Evolutionary conservation across 805 yeast species (phyloP).

Genomic region (Candida ponderosae): DNA sequence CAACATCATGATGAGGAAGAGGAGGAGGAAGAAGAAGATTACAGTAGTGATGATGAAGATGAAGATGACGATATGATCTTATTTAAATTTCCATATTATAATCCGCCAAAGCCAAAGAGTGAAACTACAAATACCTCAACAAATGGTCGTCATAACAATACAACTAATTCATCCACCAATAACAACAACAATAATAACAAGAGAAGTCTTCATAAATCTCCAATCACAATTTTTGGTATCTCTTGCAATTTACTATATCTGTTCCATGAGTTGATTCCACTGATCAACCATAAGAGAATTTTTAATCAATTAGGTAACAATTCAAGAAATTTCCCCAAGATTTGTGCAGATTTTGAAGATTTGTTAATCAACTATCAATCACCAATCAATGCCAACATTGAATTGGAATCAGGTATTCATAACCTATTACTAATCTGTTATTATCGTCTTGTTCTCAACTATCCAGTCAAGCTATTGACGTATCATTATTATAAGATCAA

Average conservation of each 20-base stretch:
- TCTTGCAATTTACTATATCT: constrained; percentile 22
- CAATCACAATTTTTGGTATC: constrained; percentile 10
- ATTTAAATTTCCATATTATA: not conserved
- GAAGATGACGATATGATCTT: constrained; percentile 1
- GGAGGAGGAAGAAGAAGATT: constrained; percentile 1
- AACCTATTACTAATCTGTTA: constrained; percentile 10
- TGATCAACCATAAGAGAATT: constrained; percentile 37
- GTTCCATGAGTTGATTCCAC: constrained; percentile 29
- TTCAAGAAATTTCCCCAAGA: constrained; percentile 39
- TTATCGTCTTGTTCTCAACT: constrained; percentile 15
- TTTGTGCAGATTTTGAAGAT: constrained; percentile 40
- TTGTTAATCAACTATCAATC: constrained; percentile 19
- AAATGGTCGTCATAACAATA: too few species aligned
- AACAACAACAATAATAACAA: not conserved
- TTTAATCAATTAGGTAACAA: constrained; percentile 26
- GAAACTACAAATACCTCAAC: too few species aligned
- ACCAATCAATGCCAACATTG: constrained; percentile 2
- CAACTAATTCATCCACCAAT: not conserved
- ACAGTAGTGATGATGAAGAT: not conserved
- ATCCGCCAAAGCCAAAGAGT: not conserved
- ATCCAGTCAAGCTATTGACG: constrained; percentile 9
- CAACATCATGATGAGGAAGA: constrained; percentile 1
- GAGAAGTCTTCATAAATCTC: not conserved
- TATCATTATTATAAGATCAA: constrained; percentile 7
- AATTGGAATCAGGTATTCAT: constrained; percentile 6